These are phyloP conservation scores for Fraxinus cuspidata DNA, from an alignment of 257 asterid genomes.

Conservation along the genomic window DNA sequence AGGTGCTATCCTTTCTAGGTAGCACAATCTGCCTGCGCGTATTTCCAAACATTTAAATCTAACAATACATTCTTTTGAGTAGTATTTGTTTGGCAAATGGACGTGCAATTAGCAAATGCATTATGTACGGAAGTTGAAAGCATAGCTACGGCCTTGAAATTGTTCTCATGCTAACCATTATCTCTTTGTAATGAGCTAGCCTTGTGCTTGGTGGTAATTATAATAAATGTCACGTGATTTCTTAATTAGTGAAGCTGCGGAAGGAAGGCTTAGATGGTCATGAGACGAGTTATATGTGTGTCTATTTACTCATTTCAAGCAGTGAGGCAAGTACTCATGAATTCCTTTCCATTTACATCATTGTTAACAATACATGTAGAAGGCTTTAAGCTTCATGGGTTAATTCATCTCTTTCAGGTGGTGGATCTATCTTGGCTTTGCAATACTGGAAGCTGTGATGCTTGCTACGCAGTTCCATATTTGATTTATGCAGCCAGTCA, in stretches of 20 bases:
- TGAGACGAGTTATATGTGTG: conserved; percentile 99
- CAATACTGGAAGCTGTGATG: conserved; percentile 71
- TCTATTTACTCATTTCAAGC: conserved; percentile 73
- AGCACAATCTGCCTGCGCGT: no score
- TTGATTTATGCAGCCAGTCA: conserved; percentile 85
- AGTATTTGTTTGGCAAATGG: background rate
- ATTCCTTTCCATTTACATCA: conserved; percentile 21
- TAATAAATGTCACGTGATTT: conserved; percentile 40
- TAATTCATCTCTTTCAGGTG: conserved; percentile 62
- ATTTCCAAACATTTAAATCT: no score
- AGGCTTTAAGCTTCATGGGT: conserved; percentile 23
- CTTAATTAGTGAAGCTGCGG: conserved; percentile 90
- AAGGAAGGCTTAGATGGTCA: conserved; percentile 99
- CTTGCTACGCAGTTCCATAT: conserved; percentile 87
- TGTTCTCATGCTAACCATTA: background rate
- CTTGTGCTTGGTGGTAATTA: conserved; percentile 22
- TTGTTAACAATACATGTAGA: background rate
- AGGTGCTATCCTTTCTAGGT: no score
- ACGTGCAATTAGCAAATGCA: background rate
- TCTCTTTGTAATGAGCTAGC: conserved; percentile 18
- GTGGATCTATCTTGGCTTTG: conserved; percentile 97
- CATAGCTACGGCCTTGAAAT: conserved; percentile 10
- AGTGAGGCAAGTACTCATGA: conserved; percentile 58
- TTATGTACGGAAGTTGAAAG: background rate
- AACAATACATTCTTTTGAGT: background rate